Conservation (phyloP, 1,139 yeast species). For the Casaregolazyma suthepensis region DNA sequence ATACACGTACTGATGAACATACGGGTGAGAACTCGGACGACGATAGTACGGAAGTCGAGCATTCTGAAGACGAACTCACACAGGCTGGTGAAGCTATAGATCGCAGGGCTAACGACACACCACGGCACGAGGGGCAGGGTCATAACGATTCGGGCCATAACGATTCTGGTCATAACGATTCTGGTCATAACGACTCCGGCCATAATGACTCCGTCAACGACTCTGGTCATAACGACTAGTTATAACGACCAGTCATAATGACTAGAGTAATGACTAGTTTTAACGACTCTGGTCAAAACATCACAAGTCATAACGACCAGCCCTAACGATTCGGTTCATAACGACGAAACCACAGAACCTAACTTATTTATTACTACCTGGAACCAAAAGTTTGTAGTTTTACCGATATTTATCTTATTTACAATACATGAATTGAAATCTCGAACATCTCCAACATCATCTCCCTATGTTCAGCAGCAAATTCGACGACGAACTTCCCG, state of each 20-base stretch:
- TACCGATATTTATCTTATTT: conserved; percentile 3
- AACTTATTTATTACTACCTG: neutral
- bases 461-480: conserved; percentile 55
- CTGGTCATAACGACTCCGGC: no score
- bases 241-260: neutral
- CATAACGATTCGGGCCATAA: no score
- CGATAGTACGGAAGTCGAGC: neutral
- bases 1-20: neutral
- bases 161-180: no score
- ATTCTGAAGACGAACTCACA: neutral
- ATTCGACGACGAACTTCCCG: conserved; percentile 29
- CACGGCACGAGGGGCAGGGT: no score
- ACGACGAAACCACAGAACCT: neutral
- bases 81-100: neutral
- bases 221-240: neutral
- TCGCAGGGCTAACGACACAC: neutral
- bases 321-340: no score
- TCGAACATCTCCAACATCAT: no score
- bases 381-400: neutral
- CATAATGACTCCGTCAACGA: neutral
- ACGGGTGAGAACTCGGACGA: neutral
- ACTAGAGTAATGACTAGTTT: no score
- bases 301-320: no score
- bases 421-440: neutral
- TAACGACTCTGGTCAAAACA: no score